Percentiles rank a stretch among this genome's conserved stretches.
phyloP scores from a whole-genome alignment of 805 yeast species.

The Alloascoidea hylecoeti region DNA sequence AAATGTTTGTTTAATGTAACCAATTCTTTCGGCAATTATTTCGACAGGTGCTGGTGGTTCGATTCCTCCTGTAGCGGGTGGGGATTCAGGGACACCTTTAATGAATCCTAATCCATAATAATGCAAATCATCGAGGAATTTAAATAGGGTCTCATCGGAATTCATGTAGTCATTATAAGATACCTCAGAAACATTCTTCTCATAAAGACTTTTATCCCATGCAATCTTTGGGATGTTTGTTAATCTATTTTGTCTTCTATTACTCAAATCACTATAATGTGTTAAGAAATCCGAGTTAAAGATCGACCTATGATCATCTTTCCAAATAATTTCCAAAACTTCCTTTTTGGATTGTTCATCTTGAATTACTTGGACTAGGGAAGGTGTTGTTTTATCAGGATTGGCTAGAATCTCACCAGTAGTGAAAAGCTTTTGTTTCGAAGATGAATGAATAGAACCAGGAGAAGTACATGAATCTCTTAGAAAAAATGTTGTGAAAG shows the following conservation, averaged over 20 bases:
- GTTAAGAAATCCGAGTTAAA: conserved; percentile 34
- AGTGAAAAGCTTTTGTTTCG: conserved; percentile 53
- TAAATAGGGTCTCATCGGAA: conserved; percentile 19
- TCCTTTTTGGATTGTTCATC: conserved; percentile 15
- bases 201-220: conserved; percentile 12
- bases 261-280: conserved; percentile 22
- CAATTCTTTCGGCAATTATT: conserved; percentile 37
- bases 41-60: conserved; percentile 19
- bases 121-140: conserved; percentile 31
- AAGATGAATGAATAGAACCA: conserved; percentile 34
- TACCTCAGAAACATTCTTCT: conserved; percentile 15
- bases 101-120: conserved; percentile 43
- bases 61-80: too few species aligned
- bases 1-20: conserved; percentile 57
- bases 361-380: conserved; percentile 18
- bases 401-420: conserved; percentile 29
- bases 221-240: conserved; percentile 21
- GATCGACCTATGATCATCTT: conserved; percentile 26
- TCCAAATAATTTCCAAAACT: conserved; percentile 29
- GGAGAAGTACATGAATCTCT: conserved; percentile 46
- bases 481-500: too few species aligned
- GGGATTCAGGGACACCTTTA: conserved; percentile 35
- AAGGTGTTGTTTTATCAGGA: conserved; percentile 20
- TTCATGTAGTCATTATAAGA: conserved; percentile 26
- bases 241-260: conserved; percentile 19